These are phyloP conservation scores for Cyberlindnera americana DNA, from an alignment of 805 yeast genomes.

Conservation along the genomic window DNA sequence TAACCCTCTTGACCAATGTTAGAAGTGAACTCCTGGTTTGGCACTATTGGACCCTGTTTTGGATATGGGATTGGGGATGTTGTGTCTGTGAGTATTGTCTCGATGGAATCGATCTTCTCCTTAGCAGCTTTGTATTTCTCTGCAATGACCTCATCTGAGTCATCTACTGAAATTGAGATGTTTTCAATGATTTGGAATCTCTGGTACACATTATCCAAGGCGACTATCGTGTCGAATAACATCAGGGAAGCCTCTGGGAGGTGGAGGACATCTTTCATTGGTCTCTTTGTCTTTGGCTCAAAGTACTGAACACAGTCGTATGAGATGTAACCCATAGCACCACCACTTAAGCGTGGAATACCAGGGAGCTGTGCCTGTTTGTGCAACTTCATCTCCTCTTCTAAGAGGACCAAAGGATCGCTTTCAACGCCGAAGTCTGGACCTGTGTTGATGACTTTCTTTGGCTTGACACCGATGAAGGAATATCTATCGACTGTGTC, in stretches of 20 bases:
- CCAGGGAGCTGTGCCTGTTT: slow-evolving; percentile 79
- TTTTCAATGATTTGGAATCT: slow-evolving; percentile 89
- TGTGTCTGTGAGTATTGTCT: slow-evolving; percentile 43
- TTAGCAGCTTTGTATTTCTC: slow-evolving; percentile 52
- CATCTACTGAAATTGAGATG: slow-evolving; percentile 43
- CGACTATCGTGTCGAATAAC: slow-evolving; percentile 87
- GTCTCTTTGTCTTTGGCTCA: slow-evolving; percentile 83
- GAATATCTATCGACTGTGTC: slow-evolving; percentile 88
- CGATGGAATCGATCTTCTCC: slow-evolving; percentile 54
- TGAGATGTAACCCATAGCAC: slow-evolving; percentile 94
- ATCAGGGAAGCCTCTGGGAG: slow-evolving; percentile 91
- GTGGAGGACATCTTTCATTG: slow-evolving; percentile 70
- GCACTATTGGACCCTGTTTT: slow-evolving; percentile 66
- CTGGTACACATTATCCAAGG: slow-evolving; percentile 91
- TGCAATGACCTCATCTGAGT: slow-evolving; percentile 32
- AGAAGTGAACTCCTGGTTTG: slow-evolving; percentile 69
- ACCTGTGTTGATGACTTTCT: slow-evolving; percentile 80
- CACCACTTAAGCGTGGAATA: slow-evolving; percentile 82
- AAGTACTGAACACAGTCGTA: slow-evolving; percentile 96
- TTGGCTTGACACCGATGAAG: slow-evolving; percentile 84
- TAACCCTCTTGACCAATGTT: slow-evolving; percentile 95
- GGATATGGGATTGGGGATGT: slow-evolving; percentile 54
- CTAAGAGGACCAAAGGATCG: slow-evolving; percentile 78
- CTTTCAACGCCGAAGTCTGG: slow-evolving; percentile 50
- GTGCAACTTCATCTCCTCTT: slow-evolving; percentile 62